These are phyloP conservation scores for Pulveroboletus sp. DNA, from an alignment of 768 basidiomycete genomes.

Conservation along the genomic window DNA sequence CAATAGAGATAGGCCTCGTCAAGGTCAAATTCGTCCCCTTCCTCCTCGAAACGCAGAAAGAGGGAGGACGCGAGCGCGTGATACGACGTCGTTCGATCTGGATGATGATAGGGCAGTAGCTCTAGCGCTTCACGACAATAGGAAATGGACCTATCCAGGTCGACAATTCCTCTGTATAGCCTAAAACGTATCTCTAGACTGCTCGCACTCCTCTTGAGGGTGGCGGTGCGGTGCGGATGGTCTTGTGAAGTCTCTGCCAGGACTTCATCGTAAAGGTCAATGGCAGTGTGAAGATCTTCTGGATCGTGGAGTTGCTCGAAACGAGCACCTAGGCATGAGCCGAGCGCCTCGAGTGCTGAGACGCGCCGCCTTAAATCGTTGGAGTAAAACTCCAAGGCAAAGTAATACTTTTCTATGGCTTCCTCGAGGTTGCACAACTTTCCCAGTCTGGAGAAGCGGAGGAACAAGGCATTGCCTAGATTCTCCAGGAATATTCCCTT, in stretches of 20 bases:
- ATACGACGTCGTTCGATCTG: slow-evolving; percentile 12
- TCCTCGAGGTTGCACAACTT: slow-evolving; percentile 19
- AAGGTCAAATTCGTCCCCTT: slow-evolving; percentile 26
- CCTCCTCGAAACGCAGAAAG: slow-evolving; percentile 22
- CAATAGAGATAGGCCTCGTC: slow-evolving; percentile 24
- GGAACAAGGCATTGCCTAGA: slow-evolving; percentile 25
- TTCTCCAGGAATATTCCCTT: slow-evolving; percentile 14
- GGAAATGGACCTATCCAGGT: slow-evolving; percentile 29
- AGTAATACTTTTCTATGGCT: slow-evolving; percentile 24
- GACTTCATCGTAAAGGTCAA: slow-evolving; percentile 26
- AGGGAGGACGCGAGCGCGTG: slow-evolving; percentile 21
- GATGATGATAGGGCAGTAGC: slow-evolving; percentile 12
- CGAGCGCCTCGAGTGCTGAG: slow-evolving; percentile 20
- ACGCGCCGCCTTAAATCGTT: slow-evolving; percentile 10
- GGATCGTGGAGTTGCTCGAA: slow-evolving; percentile 22
- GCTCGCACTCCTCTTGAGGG: slow-evolving; percentile 16
- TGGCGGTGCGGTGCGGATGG: slow-evolving; percentile 12
- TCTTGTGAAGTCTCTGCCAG: slow-evolving; percentile 16
- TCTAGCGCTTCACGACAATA: slow-evolving; percentile 23
- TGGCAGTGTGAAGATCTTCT: slow-evolving; percentile 23
- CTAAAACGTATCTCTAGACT: slow-evolving; percentile 15
- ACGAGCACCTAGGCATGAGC: slow-evolving; percentile 22
- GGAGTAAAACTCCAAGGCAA: slow-evolving; percentile 21
- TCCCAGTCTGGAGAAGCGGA: slow-evolving; percentile 20
- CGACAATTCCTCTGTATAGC: slow-evolving; percentile 12